A percentile compares a stretch with the other conserved stretches of the same genome.
These are phyloP conservation scores for Salvia miltiorrhiza DNA, from an alignment of 257 asterid genomes.

Conservation along the genomic window DNA sequence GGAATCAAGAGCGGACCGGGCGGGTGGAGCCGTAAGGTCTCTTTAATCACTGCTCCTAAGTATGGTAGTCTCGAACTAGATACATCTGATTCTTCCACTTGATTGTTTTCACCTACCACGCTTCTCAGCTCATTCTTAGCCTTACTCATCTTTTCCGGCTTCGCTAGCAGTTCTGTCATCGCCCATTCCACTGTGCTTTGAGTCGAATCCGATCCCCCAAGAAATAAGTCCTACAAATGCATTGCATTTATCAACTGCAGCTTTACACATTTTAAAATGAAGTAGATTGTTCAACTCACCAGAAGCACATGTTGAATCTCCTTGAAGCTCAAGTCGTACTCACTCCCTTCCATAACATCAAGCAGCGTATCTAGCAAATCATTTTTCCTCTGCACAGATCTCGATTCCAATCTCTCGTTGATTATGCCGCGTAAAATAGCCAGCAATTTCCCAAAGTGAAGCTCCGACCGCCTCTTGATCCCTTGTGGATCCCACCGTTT, in stretches of 20 bases:
- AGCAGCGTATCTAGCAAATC: slow-evolving; percentile 33
- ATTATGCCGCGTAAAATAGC: slow-evolving; percentile 22
- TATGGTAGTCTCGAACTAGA: slow-evolving; percentile 27
- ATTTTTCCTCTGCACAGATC: slow-evolving; percentile 1
- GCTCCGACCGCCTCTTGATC: slow-evolving; percentile 1
- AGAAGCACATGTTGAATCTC: slow-evolving; percentile 12
- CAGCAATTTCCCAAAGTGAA: slow-evolving; percentile 8
- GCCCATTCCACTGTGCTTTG: slow-evolving; percentile 34
- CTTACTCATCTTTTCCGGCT: slow-evolving; percentile 21
- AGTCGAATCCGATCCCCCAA: slow-evolving; percentile 23
- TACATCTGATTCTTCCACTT: slow-evolving; percentile 35
- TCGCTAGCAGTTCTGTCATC: slow-evolving; percentile 29
- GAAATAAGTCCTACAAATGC: slow-evolving; percentile 34
- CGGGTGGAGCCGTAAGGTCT: slow-evolving; percentile 33
- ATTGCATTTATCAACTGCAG: too few relatives aligned
- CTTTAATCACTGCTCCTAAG: slow-evolving; percentile 37
- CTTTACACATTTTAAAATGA: too few relatives aligned
- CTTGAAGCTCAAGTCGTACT: slow-evolving; percentile 15
- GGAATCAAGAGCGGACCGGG: slow-evolving; percentile 23
- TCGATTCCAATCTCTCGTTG: slow-evolving; percentile 8
- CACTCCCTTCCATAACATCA: slow-evolving; percentile 21
- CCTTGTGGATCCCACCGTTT: slow-evolving; percentile 25
- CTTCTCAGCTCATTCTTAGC: slow-evolving; percentile 24
- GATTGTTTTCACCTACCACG: slow-evolving; percentile 11
- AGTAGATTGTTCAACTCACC: too few relatives aligned